Percentiles rank a stretch among this genome's conserved stretches.
Conservation (phyloP, 495 filamentous ascomycete species). For the Penicillium nucicola region DNA sequence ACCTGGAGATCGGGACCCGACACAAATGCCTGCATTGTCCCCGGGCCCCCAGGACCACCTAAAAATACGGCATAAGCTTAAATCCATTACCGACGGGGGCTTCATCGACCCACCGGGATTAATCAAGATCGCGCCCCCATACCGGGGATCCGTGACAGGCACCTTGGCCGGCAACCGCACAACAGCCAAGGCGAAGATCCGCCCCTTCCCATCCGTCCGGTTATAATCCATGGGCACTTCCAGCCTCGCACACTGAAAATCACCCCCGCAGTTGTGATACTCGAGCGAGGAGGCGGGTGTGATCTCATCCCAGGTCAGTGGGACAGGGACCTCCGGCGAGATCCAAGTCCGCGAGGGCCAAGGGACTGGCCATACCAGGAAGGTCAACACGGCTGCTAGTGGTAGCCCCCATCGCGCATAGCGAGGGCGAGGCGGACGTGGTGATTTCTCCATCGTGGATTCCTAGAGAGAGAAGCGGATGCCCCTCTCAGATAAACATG, state of each 20-base stretch:
- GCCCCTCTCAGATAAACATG: no score
- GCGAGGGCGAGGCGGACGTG: not conserved
- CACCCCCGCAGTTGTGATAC: constrained; percentile 40
- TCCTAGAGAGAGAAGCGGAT: not conserved
- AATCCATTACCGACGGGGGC: not conserved
- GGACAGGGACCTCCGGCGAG: not conserved
- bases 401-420: not conserved
- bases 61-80: not conserved
- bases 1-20: constrained; percentile 39
- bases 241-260: constrained; percentile 53
- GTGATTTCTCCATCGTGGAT: not conserved
- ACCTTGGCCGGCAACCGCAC: constrained; percentile 48
- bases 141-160: constrained; percentile 40
- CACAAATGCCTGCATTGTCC: constrained; percentile 34
- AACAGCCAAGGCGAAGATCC: constrained; percentile 48
- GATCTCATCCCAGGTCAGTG: constrained; percentile 31
- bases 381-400: not conserved
- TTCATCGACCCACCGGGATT: constrained; percentile 39
- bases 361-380: not conserved
- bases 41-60: constrained; percentile 53
- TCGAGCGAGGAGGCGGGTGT: constrained; percentile 26
- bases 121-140: constrained; percentile 44
- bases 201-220: constrained; percentile 29
- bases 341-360: not conserved
- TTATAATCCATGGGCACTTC: constrained; percentile 58